Conservation (phyloP, 805 yeast species). For the Vanderwaltozyma verrucispora region DNA sequence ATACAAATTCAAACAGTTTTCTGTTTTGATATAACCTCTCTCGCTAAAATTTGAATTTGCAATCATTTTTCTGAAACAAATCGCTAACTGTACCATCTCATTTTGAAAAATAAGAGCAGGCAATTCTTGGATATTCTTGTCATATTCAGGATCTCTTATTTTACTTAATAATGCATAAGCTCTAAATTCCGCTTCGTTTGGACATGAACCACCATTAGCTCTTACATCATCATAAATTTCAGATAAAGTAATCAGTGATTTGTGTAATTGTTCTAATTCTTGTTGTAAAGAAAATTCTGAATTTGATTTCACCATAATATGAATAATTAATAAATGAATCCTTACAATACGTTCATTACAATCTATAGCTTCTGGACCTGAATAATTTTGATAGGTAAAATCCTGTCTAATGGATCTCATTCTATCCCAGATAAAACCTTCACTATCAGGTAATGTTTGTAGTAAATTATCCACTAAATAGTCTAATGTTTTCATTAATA, state of each 20-base stretch:
- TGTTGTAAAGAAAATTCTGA: slow-evolving; percentile 86
- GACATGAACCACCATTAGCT: slow-evolving; percentile 53
- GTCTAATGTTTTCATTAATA: slow-evolving; percentile 55
- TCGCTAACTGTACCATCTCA: slow-evolving; percentile 55
- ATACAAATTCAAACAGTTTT: slow-evolving; percentile 53
- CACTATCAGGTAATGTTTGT: slow-evolving; percentile 67
- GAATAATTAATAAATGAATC: slow-evolving; percentile 72
- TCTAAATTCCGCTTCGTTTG: slow-evolving; percentile 88
- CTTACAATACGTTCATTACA: slow-evolving; percentile 89
- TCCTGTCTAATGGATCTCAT: slow-evolving; percentile 95
- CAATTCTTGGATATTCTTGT: slow-evolving; percentile 57
- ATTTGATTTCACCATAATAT: slow-evolving; percentile 68
- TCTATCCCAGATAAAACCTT: slow-evolving; percentile 92
- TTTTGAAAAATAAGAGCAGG: slow-evolving; percentile 49
- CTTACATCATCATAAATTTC: slow-evolving; percentile 81
- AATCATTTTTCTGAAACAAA: slow-evolving; percentile 55
- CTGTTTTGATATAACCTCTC: slow-evolving; percentile 41
- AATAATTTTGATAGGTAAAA: slow-evolving; percentile 88
- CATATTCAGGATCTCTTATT: slow-evolving; percentile 75
- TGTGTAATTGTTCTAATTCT: slow-evolving; percentile 88
- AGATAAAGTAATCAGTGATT: slow-evolving; percentile 76
- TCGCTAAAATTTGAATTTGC: slow-evolving; percentile 52
- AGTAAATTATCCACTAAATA: slow-evolving; percentile 59
- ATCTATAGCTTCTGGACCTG: slow-evolving; percentile 87
- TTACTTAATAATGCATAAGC: slow-evolving; percentile 78